These are phyloP conservation scores for Moricandia moricandioides DNA, from an alignment of 345 rosid species.

Conservation along the genomic window DNA sequence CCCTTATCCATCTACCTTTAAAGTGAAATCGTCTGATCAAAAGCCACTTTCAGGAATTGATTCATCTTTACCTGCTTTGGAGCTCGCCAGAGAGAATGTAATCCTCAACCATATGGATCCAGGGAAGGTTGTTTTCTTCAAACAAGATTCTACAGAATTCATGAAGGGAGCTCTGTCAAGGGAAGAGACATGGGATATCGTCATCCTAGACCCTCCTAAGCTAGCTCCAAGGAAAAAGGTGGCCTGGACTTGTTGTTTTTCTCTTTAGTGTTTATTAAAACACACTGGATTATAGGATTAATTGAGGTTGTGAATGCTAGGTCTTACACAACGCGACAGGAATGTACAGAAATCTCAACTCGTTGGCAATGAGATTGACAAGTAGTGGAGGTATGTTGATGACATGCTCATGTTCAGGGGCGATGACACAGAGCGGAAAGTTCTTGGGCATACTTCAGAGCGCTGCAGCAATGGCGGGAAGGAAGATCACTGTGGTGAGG, in stretches of 20 bases:
- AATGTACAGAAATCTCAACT: conserved; percentile 81
- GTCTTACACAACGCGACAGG: conserved; percentile 65
- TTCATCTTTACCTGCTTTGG: conserved; percentile 79
- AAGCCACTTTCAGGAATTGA: conserved; percentile 60
- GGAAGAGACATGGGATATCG: conserved; percentile 80
- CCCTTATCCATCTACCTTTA: neutral
- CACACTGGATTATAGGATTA: neutral
- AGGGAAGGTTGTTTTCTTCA: conserved; percentile 52
- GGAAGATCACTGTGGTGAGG: conserved; percentile 60
- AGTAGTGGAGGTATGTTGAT: conserved; percentile 80
- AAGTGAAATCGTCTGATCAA: neutral
- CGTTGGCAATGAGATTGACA: conserved; percentile 72
- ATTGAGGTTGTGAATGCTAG: conserved; percentile 38
- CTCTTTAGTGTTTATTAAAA: neutral
- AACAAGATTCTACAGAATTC: conserved; percentile 69
- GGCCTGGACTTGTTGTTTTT: neutral
- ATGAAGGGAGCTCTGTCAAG: conserved; percentile 77
- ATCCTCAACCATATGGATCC: conserved; percentile 72
- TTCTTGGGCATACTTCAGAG: conserved; percentile 71
- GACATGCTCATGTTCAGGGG: conserved; percentile 96
- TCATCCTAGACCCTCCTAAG: conserved; percentile 90
- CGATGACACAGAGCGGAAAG: conserved; percentile 83
- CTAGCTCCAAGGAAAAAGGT: conserved; percentile 82
- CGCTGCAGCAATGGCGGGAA: conserved; percentile 67
- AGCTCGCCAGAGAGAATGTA: conserved; percentile 80